These are phyloP conservation scores for Candida multigemmis DNA, from an alignment of 805 yeast genomes.

Conservation along the genomic window DNA sequence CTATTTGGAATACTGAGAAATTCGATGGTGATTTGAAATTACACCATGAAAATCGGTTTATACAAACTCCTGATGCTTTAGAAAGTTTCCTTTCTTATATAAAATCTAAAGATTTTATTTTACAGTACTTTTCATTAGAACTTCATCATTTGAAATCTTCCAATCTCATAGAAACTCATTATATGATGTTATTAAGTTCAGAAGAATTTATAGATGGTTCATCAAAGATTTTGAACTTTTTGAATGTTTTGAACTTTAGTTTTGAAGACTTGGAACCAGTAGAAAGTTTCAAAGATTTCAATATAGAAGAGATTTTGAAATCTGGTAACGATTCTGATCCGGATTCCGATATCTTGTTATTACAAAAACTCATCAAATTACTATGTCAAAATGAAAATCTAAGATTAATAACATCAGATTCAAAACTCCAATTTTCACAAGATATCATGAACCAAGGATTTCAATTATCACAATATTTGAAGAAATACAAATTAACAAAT, in stretches of 20 bases:
- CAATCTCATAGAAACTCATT: slow-evolving; percentile 41
- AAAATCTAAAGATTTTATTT: slow-evolving; percentile 47
- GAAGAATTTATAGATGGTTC: slow-evolving; percentile 46
- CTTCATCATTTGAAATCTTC: slow-evolving; percentile 52
- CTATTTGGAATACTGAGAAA: slow-evolving; percentile 43
- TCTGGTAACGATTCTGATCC: not conserved
- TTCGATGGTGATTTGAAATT: slow-evolving; percentile 35
- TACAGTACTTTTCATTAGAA: slow-evolving; percentile 64
- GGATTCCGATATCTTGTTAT: slow-evolving; percentile 23
- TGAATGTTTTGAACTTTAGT: slow-evolving; percentile 62
- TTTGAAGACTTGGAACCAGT: slow-evolving; percentile 28
- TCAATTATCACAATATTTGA: slow-evolving; percentile 27
- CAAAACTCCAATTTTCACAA: slow-evolving; percentile 12
- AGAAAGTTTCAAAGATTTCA: slow-evolving; percentile 4
- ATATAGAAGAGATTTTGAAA: slow-evolving; percentile 2
- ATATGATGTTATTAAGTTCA: slow-evolving; percentile 46
- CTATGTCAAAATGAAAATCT: slow-evolving; percentile 11
- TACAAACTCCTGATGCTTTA: slow-evolving; percentile 23
- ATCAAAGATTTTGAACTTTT: slow-evolving; percentile 56
- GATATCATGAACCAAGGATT: slow-evolving; percentile 16
- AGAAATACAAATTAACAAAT: slow-evolving; percentile 36
- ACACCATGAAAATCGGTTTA: slow-evolving; percentile 17
- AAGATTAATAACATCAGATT: slow-evolving; percentile 9
- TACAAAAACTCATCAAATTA: slow-evolving; percentile 12
- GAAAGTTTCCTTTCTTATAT: slow-evolving; percentile 56